Base-by-base conservation (phyloP, 805 yeast species). In the Yamadazyma nakazawae region DNA sequence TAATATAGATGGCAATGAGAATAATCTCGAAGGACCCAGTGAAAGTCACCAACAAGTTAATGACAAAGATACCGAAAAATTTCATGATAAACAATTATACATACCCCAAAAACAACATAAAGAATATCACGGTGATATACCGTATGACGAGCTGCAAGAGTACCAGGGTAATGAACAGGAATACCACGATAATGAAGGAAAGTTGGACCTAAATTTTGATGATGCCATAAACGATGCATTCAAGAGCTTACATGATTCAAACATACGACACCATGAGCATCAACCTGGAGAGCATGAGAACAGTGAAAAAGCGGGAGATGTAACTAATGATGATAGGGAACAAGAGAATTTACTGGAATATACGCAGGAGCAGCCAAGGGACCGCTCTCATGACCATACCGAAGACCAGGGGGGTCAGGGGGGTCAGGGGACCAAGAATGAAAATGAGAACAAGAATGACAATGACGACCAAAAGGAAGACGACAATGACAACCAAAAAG, bases 201-300 rank as follows among this genome's bases (percentile, higher is more conserved):
- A 45, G 32, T 49, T 44, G 10, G 56, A 54, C 36, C 48, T 45
- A 19, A 47, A 45, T 34, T 56, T 64, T 53, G 66, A 63, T 36
- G 61, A 49, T 46, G 67, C 60, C n/a, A 63, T 64, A 8, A 45
- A 53, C 11, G 63, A 63, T 47, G 69, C 68, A 1, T 64, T 64
- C 45, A 58, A 54, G 36, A 46, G 52, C 30, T 35, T 52, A 16
- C 48, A 48, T 5, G 45, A 40, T 25, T 30, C 47, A 16, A 37
- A 42, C 17, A 25, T 24, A 14, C 31, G 34, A 31, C 35, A 30
- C 26, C 40, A 37, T 19, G 40, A 40, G 19, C 14, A 38, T 10
- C 37, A 38, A 31, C 16, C 9, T 24, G 42, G 28, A n/a, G 21
- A 21, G 11, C 38, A 30, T n/a, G 35, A 16, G 14, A 40, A 34